A percentile compares a stretch with the other conserved stretches of the same genome.
These are phyloP conservation scores for Backusella psychrophila DNA, from an alignment of 192 early-diverging fungal species.

Conservation along the genomic window DNA sequence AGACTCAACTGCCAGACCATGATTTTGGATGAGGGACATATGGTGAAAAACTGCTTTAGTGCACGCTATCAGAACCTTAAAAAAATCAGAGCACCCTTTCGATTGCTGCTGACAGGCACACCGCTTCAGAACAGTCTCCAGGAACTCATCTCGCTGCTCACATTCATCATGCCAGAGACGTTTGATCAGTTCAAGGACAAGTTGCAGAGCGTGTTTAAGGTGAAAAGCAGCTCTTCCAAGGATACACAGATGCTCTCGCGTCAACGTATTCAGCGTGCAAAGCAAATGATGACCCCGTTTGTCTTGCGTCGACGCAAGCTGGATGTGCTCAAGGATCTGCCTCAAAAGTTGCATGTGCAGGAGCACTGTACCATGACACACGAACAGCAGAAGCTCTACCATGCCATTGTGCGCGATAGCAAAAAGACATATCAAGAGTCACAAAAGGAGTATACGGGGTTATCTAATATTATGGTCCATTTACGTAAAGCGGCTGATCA, in stretches of 20 bases:
- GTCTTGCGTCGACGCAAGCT: constrained; percentile 81
- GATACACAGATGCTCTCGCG: constrained; percentile 38
- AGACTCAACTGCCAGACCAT: constrained; percentile 60
- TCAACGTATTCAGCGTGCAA: constrained; percentile 74
- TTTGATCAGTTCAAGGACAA: constrained; percentile 61
- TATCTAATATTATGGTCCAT: constrained; percentile 71
- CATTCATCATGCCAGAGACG: constrained; percentile 82
- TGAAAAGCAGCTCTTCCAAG: constrained; percentile 35
- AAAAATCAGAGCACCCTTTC: constrained; percentile 53
- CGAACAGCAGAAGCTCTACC: constrained; percentile 53
- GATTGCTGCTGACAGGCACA: constrained; percentile 82
- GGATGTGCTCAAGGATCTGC: constrained; percentile 66
- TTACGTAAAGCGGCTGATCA: constrained; percentile 86
- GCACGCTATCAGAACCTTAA: constrained; percentile 77
- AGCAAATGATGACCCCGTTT: constrained; percentile 85
- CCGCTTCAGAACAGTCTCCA: constrained; percentile 86
- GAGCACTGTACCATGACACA: constrained; percentile 49
- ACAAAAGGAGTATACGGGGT: constrained; percentile 23
- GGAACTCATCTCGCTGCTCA: constrained; percentile 80
- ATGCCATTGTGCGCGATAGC: constrained; percentile 39
- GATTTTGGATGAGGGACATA: constrained; percentile 89
- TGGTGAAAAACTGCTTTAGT: constrained; percentile 87
- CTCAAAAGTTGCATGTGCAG: constrained; percentile 55
- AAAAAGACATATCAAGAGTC: constrained; percentile 11
- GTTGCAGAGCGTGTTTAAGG: constrained; percentile 57